phyloP scores from a whole-genome alignment of 1,284 basidiomycete genomes.

The Leccinum subfulvum region DNA sequence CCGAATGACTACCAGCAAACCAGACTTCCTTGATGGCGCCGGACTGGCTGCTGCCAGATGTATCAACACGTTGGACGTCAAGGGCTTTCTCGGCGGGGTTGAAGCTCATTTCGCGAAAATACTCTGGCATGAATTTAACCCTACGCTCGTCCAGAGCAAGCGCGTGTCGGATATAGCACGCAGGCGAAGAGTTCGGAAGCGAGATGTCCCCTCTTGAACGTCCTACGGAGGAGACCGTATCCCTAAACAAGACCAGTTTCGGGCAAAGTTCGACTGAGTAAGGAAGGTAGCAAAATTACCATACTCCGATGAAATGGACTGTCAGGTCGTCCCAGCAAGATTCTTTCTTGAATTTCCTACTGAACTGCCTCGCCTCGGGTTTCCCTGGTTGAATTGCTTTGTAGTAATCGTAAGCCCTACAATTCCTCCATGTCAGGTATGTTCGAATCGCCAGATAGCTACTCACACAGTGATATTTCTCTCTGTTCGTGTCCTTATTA shows the following conservation, averaged over 20 bases:
- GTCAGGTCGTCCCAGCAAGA: slow-evolving; percentile 12
- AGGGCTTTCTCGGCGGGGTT: neutral
- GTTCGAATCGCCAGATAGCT: neutral
- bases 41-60: neutral
- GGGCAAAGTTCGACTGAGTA: neutral
- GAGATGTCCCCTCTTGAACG: slow-evolving; percentile 17
- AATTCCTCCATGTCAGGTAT: neutral
- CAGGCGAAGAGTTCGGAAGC: slow-evolving; percentile 15
- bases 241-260: slow-evolving; percentile 29
- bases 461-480: slow-evolving; percentile 16
- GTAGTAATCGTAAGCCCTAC: slow-evolving; percentile 38
- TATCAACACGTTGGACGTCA: neutral
- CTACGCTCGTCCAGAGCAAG: slow-evolving; percentile 37
- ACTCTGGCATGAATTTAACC: slow-evolving; percentile 39
- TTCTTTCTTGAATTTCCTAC: neutral
- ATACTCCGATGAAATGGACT: slow-evolving; percentile 38
- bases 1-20: slow-evolving; percentile 27
- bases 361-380: neutral
- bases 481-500: slow-evolving; percentile 11
- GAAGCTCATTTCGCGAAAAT: slow-evolving; percentile 16
- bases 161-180: slow-evolving; percentile 37
- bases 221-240: slow-evolving; percentile 37
- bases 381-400: slow-evolving; percentile 8
- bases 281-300: slow-evolving; percentile 16
- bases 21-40: slow-evolving; percentile 23